phyloP scores from a whole-genome alignment of 1,284 basidiomycete species.

The Cryptococcus sp. region DNA sequence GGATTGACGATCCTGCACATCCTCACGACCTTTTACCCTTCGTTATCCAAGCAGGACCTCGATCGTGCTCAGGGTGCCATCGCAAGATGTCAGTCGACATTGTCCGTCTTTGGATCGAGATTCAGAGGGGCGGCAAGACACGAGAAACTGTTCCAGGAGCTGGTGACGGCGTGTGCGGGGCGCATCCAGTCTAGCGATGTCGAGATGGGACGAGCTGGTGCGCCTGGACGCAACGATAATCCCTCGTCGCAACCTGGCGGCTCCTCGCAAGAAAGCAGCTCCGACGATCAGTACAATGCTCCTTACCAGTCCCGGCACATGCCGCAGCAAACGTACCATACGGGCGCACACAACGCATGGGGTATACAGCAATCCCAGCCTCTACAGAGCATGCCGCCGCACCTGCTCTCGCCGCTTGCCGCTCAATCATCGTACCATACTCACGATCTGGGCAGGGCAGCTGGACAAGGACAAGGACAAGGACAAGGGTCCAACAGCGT shows the following conservation, averaged over 20 bases:
- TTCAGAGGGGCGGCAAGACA: slow-evolving; percentile 21
- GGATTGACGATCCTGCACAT: slow-evolving; percentile 35
- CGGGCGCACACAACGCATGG: background rate
- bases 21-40: slow-evolving; percentile 14
- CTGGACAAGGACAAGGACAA: background rate
- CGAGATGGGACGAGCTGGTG: background rate
- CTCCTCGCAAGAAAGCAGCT: too few relatives aligned
- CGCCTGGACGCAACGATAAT: background rate
- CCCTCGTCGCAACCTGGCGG: background rate
- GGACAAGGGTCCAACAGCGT: background rate
- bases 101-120: slow-evolving; percentile 15
- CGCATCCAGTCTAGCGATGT: background rate
- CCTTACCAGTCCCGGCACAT: background rate
- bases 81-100: slow-evolving; percentile 18
- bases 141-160: slow-evolving; percentile 22
- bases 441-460: background rate
- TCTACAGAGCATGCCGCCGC: too few relatives aligned
- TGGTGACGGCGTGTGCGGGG: slow-evolving; percentile 21
- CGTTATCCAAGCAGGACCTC: slow-evolving; percentile 13
- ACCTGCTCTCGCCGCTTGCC: too few relatives aligned
- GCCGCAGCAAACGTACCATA: background rate
- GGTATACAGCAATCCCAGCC: too few relatives aligned
- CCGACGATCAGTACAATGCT: too few relatives aligned
- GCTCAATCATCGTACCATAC: too few relatives aligned
- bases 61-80: slow-evolving; percentile 20